Percentiles rank a stretch among this genome's conserved stretches.
Evolutionary conservation across 441 rosid genomes (phyloP).

Genomic region (Aleurites moluccanus): DNA sequence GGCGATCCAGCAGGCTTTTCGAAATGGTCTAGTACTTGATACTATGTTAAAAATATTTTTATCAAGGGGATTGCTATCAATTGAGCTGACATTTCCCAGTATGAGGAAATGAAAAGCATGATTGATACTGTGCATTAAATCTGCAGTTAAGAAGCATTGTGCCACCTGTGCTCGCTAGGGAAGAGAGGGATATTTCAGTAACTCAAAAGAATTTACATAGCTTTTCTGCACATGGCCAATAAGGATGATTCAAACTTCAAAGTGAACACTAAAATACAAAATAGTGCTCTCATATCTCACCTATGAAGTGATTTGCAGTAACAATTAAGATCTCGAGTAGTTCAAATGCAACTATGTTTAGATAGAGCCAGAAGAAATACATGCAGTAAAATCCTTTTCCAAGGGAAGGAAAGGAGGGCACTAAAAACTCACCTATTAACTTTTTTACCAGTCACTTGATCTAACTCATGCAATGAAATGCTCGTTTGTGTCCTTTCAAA

Average conservation of each 20-base stretch:
- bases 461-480: slow-evolving; percentile 66
- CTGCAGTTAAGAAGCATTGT: not conserved
- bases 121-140: not conserved
- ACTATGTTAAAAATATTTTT: not conserved
- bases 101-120: not conserved
- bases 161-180: not conserved
- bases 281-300: not conserved
- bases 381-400: not conserved
- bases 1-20: not conserved
- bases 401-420: not conserved
- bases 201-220: not conserved
- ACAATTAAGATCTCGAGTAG: not conserved
- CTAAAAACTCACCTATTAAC: slow-evolving; percentile 50
- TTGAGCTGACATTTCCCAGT: not conserved
- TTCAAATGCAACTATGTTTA: not conserved
- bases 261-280: not conserved
- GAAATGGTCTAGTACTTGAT: not conserved
- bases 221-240: not conserved
- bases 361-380: not conserved
- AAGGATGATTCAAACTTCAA: not conserved
- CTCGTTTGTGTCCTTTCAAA: slow-evolving; percentile 66
- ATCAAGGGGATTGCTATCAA: not conserved
- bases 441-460: slow-evolving; percentile 40
- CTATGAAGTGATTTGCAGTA: not conserved
- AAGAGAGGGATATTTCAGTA: not conserved